Evolutionary conservation across 306 rosid genomes (phyloP), one percentile per base, ranked within the genome.

Genomic region (Fragaria iinumae): DNA sequence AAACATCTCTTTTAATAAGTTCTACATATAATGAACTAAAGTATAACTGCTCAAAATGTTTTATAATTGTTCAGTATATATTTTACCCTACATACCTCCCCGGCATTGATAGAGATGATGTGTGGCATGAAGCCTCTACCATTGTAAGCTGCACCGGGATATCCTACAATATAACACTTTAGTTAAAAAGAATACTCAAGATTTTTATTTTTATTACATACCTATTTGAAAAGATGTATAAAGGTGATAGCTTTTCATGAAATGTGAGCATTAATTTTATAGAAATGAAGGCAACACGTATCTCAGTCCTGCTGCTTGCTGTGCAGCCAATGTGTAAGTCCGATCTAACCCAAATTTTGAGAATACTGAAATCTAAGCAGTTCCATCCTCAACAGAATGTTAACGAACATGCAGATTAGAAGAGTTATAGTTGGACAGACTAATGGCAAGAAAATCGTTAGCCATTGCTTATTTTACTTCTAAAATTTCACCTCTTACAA

Each of bases 71-170:
- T 17, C 63, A 21, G 63, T 56, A 2, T 8, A n/a, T 8, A 21
- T 27, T 21, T 21, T 56, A 55, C 11, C 18, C 23, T 17, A 52
- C 88, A 14, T 85, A 94, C 98, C 98, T 94, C 95, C 36, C 94
- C 98, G 69, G 94, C 79, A 68, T 87, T 81, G 76, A 90, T 90
- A 20, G 86, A 83, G 75, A 94, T 90, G 79, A 94, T 83, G 79
- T 90, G 98, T 41, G 97, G 94, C 94, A 84, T 83, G 75, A 91
- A 91, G 76, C 80, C 83, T 73, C 88, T 87, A 29, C 98, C 98
- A 18, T 85, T 73, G 13, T 56, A 56, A 21, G 90, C 97, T 94
- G 66, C 78, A 82, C 41, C 64, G 63, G 59, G 59, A 18, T 52
- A 18, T n/a, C 23, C 17, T 70, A 80, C 45, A 79, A 80, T 21